Evolutionary conservation across 2,329 filamentous ascomycete species (phyloP), one percentile per base, ranked within the genome.

Genomic region (Cladophialophora exuberans): DNA sequence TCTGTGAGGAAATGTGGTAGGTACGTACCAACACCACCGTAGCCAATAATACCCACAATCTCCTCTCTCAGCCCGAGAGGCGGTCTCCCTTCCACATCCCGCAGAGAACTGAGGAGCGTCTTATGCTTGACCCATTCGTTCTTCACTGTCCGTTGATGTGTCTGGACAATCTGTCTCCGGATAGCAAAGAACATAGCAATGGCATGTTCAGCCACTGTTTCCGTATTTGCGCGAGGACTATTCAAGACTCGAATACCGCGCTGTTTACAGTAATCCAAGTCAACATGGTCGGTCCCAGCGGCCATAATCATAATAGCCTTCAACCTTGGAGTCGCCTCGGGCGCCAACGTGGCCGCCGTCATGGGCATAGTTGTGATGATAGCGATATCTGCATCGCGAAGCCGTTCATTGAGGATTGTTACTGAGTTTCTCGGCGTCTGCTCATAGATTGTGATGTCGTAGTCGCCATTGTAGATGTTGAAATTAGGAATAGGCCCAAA

Each of bases 11-110:
- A n/a, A n/a, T n/a, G n/a, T n/a, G n/a, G 2, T n/a, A 26, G 22
- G 28, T 6, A 71, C 77, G 41, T 73, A 82, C 80, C 81, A 81
- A 84, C 83, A 66, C 80, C 78, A 6, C 81, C 81, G 41, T 84
- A 69, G 11, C 81, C 81, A 54, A 84, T 78, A 63, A 84, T 83
- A 0, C 81, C 81, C 9, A 30, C 35, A 79, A 65, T 18, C 71
- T 76, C 59, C 77, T 60, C 35, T 35, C 41, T 50, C 22, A 50
- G 20, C 18, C 18, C 31, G 9, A 33, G 22, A 15, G 46, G 46
- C 43, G 75, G 74, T 18, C 72, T 69, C 22, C 62, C 62, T 71
- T 64, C 60, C 13, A 66, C 54, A 41, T 39, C 26, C 41, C 35
- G 31, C 11, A 63, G 60, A 6, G 60, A 43, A 15, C 54, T 62